Base-by-base conservation (phyloP, 768 basidiomycete genomes). In the Agaricus bisporus region DNA sequence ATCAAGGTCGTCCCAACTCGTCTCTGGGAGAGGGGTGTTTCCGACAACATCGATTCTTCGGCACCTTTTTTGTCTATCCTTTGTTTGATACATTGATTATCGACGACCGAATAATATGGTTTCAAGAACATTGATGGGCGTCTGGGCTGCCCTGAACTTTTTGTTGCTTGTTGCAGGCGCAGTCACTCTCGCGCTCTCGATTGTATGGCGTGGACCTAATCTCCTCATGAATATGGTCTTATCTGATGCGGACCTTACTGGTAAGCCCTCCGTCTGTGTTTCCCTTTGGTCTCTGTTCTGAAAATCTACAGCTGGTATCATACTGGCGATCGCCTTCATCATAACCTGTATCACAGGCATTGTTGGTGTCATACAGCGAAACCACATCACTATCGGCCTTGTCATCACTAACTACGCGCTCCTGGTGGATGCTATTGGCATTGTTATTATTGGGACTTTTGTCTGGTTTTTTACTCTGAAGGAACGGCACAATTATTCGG, bases 401-500 rank as follows among this genome's bases (percentile, higher is more conserved):
- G 80, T 86, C 57, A 65, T 87, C 37, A 80, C 92, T 60, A 93
- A 92, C 69, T 91, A 85, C 73, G 61, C 75, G 25, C 82, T 94
- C 49, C 66, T 94, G 35, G 52, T 75, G 38, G 85, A 93, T 61
- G 77, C 77, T 7, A 59, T 87, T 41, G 74, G 76, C 22, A 77
- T 86, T 39, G 68, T 86, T 46, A 61, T 83, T 49, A 69, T 90
- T 25, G 91, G 88, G 56, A 79, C 84, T 18, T 77, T 80, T 59
- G 71, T 95, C 48, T 95, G 93, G 93, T 82, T 87, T 69, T 89
- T 71, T 64, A 91, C 91, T 5, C 74, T 95, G 15, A 68, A 77
- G 51, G 85, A 91, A 64, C 81, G 85, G 25, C 68, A 70, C 41
- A 81, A 88, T 60, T 95, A 85, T 69, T 78, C 81, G 56, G 56